Conservation (phyloP, 208 protist genomes). For the Crithidia mellificae region DNA sequence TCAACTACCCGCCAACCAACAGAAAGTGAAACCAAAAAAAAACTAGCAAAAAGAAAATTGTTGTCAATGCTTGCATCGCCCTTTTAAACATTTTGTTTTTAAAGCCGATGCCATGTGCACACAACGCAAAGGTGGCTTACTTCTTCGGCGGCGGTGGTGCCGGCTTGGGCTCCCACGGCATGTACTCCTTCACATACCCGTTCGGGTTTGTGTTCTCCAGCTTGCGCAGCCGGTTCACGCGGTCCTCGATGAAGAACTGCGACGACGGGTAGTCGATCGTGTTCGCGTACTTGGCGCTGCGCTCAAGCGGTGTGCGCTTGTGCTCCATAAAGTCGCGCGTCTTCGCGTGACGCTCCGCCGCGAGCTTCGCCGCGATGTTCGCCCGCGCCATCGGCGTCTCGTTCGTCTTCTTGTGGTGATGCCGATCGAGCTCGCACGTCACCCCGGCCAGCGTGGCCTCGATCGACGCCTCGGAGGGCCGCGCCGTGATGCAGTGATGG, state of each 20-base stretch:
- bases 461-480: conserved; percentile 33
- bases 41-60: too few species aligned
- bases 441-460: conserved; percentile 39
- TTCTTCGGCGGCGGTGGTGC: conserved; percentile 39
- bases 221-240: conserved; percentile 40
- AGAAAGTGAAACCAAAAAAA: too few species aligned
- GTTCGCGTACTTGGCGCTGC: conserved; percentile 26
- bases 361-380: conserved; percentile 69
- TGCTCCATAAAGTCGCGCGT: conserved; percentile 59
- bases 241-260: conserved; percentile 32
- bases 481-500: conserved; percentile 34
- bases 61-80: too few species aligned
- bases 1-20: too few species aligned
- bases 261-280: conserved; percentile 31
- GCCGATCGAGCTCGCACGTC: conserved; percentile 29
- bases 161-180: conserved; percentile 46
- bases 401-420: conserved; percentile 40
- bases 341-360: conserved; percentile 54
- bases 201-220: conserved; percentile 65
- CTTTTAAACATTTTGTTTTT: too few species aligned
- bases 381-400: conserved; percentile 51
- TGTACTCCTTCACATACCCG: conserved; percentile 65
- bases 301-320: conserved; percentile 29
- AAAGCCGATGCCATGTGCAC: too few species aligned
- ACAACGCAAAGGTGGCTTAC: too few species aligned